A percentile compares a stretch with the other conserved stretches of the same genome.
These are phyloP conservation scores for Berberis vulgaris DNA, from an alignment of 164 flowering plant species.

Conservation along the genomic window DNA sequence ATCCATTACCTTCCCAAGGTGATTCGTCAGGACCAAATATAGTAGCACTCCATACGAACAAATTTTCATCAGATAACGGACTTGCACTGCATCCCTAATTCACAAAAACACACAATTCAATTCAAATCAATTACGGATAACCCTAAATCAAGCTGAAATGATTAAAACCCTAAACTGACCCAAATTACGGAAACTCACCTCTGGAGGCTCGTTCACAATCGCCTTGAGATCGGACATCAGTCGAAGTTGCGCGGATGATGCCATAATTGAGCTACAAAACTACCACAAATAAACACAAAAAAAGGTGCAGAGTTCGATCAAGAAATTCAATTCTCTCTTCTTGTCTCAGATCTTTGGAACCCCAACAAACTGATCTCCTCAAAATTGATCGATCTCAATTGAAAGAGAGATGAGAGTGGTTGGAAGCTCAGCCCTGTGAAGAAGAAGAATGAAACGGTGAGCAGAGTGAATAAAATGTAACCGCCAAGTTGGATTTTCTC, in stretches of 20 bases:
- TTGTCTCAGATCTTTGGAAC: no score
- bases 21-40: slow-evolving; percentile 49
- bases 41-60: slow-evolving; percentile 52
- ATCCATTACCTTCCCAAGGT: slow-evolving; percentile 44
- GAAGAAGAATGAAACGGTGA: no score
- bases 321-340: no score
- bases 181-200: slow-evolving; percentile 15
- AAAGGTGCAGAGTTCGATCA: no score
- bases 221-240: slow-evolving; percentile 54
- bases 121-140: neutral
- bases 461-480: no score
- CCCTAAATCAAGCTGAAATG: neutral
- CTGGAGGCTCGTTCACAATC: slow-evolving; percentile 46
- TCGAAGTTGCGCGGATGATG: slow-evolving; percentile 44
- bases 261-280: neutral
- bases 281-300: no score
- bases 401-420: no score
- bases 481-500: no score
- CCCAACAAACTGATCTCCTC: no score
- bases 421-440: no score
- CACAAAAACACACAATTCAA: neutral
- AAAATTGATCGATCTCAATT: no score
- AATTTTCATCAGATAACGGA: slow-evolving; percentile 36
- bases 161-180: neutral
- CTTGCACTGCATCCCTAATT: slow-evolving; percentile 51